Base-by-base conservation (phyloP, 768 basidiomycete genomes). In the Mycena sanguinolenta region DNA sequence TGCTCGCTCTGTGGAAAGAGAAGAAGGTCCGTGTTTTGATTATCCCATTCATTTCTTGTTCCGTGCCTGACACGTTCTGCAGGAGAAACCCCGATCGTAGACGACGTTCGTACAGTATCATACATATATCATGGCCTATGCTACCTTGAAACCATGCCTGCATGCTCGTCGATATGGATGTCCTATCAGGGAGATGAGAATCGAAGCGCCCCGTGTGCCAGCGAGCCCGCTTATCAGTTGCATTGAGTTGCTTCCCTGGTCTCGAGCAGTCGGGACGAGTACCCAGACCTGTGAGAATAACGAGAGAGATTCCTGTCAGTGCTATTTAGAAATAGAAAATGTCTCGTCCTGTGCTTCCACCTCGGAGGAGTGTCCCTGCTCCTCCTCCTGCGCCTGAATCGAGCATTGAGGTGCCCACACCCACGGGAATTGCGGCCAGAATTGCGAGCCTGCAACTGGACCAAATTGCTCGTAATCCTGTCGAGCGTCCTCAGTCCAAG, bases 1-100 rank as follows among this genome's bases (percentile, higher is more conserved):
- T 99, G 68, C 90, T 98, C 73, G 97, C 97, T 71, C 88, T 98
- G 77, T 98, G 97, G 97, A 98, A 97, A 82, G 97, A 98, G 89
- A 98, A 98, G 90, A 98, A 98, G 93, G 95, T 92, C 66, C 54
- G 90, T 84, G 50, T 8, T 52, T 61, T n/a, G n/a, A 39, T 49
- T 16, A n/a, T n/a, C n/a, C n/a, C 44, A 25, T 13, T n/a, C 44
- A 27, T 50, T 7, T 44, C 57, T 49, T 49, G 13, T 50, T 46
- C n/a, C 16, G 28, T 46, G n/a, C 54, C 55, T 49, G 34, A 59
- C 64, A 58, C 63, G 21, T 19, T 66, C 46, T 68, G 57, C 75
- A 92, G 92, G 92, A 93, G 82, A 93, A 93, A 85, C 92, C 92
- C 71, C 87, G 92, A 76, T 87, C 87, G 79, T 88, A 83, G 80